phyloP scores from a whole-genome alignment of 2,329 filamentous ascomycete genomes.

The Alternaria sp. region DNA sequence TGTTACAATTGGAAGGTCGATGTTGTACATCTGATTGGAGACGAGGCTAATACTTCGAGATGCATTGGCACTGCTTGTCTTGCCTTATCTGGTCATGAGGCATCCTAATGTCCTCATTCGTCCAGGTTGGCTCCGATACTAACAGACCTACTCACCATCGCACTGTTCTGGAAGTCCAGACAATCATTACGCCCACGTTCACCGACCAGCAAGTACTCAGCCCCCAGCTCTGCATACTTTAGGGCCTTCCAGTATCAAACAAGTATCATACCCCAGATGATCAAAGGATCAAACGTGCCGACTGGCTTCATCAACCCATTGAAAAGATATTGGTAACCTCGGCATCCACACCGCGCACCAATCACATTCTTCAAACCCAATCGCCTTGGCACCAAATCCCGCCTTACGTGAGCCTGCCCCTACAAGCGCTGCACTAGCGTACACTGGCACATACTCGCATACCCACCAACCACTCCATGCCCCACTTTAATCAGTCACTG shows the following conservation, averaged over 20 bases:
- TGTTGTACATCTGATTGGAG: background rate
- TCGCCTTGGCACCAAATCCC: background rate
- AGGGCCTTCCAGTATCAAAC: background rate
- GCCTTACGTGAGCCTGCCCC: conserved; percentile 8
- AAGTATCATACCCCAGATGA: background rate
- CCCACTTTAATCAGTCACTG: background rate
- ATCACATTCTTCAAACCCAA: background rate
- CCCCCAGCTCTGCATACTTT: background rate
- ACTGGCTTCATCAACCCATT: background rate
- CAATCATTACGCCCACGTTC: background rate
- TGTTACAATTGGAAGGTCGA: background rate
- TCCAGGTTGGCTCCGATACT: background rate
- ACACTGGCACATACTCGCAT: background rate
- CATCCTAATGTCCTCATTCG: background rate
- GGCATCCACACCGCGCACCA: background rate
- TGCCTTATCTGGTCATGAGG: background rate
- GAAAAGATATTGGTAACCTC: background rate
- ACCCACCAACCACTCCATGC: background rate
- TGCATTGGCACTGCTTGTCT: background rate
- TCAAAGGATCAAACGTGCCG: background rate
- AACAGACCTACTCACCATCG: background rate
- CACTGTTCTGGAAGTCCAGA: background rate
- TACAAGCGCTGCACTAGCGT: conserved; percentile 1
- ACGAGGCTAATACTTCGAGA: background rate
- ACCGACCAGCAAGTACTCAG: background rate